A percentile compares a stretch with the other conserved stretches of the same genome.
These are phyloP conservation scores for Fusarium pseudograminearum DNA, from an alignment of 2,329 filamentous ascomycete genomes.

Conservation along the genomic window DNA sequence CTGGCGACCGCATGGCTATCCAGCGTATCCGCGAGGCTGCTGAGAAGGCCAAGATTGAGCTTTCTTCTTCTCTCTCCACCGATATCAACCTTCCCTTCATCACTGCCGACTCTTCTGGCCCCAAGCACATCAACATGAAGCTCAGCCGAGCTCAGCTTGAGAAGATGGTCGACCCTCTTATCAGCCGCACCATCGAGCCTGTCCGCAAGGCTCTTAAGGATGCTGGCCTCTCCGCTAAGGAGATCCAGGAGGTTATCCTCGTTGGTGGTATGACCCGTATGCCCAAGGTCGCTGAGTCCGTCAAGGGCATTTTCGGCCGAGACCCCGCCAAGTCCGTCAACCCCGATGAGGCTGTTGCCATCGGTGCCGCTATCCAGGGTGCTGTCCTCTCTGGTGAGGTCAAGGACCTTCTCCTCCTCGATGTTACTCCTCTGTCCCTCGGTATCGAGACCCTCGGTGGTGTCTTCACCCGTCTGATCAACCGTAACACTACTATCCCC, in stretches of 20 bases:
- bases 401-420: constrained; percentile 93
- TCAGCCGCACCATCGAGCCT: constrained; percentile 87
- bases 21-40: constrained; percentile 98
- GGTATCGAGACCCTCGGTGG: constrained; percentile 98
- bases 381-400: constrained; percentile 96
- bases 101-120: constrained; percentile 92
- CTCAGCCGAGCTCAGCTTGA: constrained; percentile 93
- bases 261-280: constrained; percentile 99
- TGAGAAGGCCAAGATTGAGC: constrained; percentile 99
- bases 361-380: constrained; percentile 97
- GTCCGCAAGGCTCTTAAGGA: constrained; percentile 98
- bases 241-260: constrained; percentile 97
- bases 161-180: constrained; percentile 89
- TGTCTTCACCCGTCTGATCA: constrained; percentile 98
- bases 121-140: constrained; percentile 98
- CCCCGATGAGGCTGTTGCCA: constrained; percentile 97
- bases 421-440: constrained; percentile 94
- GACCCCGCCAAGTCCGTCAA: constrained; percentile 98
- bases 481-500: constrained; percentile 98
- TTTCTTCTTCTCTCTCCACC: constrained; percentile 93
- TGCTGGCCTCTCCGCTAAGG: constrained; percentile 88
- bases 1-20: constrained; percentile 95
- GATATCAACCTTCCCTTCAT: constrained; percentile 99
- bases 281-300: constrained; percentile 96
- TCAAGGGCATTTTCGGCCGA: constrained; percentile 96